A percentile compares a stretch with the other conserved stretches of the same genome.
Conservation (phyloP, 176 grass and related monocot species). For the Pontederia crassipes region DNA sequence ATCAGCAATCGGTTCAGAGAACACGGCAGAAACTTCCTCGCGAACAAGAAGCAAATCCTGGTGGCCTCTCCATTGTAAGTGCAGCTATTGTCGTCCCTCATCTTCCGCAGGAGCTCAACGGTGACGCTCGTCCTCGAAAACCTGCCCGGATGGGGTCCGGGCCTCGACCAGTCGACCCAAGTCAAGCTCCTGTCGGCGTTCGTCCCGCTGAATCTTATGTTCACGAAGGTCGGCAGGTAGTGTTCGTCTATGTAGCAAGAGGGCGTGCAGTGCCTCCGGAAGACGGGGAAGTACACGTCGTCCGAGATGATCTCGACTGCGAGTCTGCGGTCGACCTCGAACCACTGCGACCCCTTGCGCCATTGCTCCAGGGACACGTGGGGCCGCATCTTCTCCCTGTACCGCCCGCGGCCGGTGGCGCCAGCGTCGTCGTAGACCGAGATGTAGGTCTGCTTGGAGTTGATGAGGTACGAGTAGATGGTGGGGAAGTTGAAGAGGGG, state of each 20-base stretch:
- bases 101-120: slow-evolving; percentile 28
- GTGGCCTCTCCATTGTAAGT: slow-evolving; percentile 31
- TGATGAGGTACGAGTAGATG: slow-evolving; percentile 28
- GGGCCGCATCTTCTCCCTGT: slow-evolving; percentile 19
- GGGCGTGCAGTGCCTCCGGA: slow-evolving; percentile 9
- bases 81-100: slow-evolving; percentile 34
- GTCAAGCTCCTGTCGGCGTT: slow-evolving; percentile 56
- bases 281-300: slow-evolving; percentile 21
- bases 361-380: slow-evolving; percentile 22
- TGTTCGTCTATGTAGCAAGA: slow-evolving; percentile 31
- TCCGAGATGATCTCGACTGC: slow-evolving; percentile 17
- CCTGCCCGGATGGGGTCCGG: slow-evolving; percentile 27
- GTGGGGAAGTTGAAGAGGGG: slow-evolving; percentile 34
- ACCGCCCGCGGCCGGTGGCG: slow-evolving; percentile 17
- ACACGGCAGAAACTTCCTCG: slow-evolving; percentile 62
- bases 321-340: slow-evolving; percentile 21
- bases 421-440: slow-evolving; percentile 13
- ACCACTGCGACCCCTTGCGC: slow-evolving; percentile 30
- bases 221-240: slow-evolving; percentile 27
- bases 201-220: slow-evolving; percentile 6
- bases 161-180: slow-evolving; percentile 35
- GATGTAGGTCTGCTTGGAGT: slow-evolving; percentile 17
- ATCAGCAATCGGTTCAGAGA: slow-evolving; percentile 33
- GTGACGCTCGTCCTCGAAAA: slow-evolving; percentile 24
- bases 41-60: slow-evolving; percentile 48